phyloP scores from a whole-genome alignment of 208 protist genomes.

The Wallacemonas sp. region DNA sequence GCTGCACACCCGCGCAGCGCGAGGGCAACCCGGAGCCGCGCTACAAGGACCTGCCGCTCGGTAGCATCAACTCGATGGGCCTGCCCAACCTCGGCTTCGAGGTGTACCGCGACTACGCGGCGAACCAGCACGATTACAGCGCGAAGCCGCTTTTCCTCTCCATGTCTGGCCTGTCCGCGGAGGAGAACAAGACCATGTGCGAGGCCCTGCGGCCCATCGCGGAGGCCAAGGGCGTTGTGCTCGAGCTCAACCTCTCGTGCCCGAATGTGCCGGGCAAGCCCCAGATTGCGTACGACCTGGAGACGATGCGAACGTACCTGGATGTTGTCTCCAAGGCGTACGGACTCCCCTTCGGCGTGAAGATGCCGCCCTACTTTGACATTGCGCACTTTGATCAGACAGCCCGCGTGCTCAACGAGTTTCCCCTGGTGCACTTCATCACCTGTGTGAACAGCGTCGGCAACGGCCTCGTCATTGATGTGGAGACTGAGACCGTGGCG shows the following conservation, averaged over 20 bases:
- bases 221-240: constrained; percentile 52
- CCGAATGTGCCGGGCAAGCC: constrained; percentile 89
- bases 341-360: constrained; percentile 80
- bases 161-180: constrained; percentile 75
- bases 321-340: constrained; percentile 56
- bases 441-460: constrained; percentile 90
- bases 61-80: constrained; percentile 90
- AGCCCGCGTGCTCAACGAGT: constrained; percentile 78
- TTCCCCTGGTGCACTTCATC: constrained; percentile 77
- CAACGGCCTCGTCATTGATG: constrained; percentile 85
- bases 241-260: constrained; percentile 90
- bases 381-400: constrained; percentile 87
- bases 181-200: constrained; percentile 80
- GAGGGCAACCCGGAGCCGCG: constrained; percentile 84
- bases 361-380: constrained; percentile 91
- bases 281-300: constrained; percentile 89
- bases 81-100: constrained; percentile 86
- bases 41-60: constrained; percentile 63
- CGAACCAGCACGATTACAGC: constrained; percentile 48
- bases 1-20: constrained; percentile 63
- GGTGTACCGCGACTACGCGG: constrained; percentile 69
- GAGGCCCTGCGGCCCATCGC: constrained; percentile 41
- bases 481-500: constrained; percentile 74
- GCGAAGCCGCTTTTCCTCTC: constrained; percentile 85
- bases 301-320: constrained; percentile 66